Evolutionary conservation across 2,329 filamentous ascomycete species (phyloP), one percentile per base, ranked within the genome.

Genomic region (Cercospora sesami): DNA sequence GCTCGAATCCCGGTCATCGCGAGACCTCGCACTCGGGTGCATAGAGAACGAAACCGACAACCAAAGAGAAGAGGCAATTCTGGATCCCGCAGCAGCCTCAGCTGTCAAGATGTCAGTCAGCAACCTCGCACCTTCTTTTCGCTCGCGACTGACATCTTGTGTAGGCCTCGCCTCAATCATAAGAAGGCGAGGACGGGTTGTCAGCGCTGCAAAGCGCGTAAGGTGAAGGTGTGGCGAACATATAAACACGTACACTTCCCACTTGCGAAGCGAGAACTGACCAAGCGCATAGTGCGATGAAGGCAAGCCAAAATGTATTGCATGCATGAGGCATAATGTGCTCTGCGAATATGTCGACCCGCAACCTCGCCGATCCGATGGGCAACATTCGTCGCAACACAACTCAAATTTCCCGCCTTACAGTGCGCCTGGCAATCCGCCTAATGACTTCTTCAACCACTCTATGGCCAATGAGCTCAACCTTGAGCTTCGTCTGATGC

Each of bases 401-500:
- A 30, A 33, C 21, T 59, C 55, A 36, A 30, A 3, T 28, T 33
- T 33, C 55, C 8, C 30, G 31, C 28, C 18, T n/a, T 23, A 59
- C 31, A 59, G 28, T 28, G 55, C 48, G 21, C 30, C 14, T 48
- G 30, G 48, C 53, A 18, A 28, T 6, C 21, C 33, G 53, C 18
- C 51, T 31, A 12, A 18, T 23, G 61, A 51, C 28, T 39, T 64
- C 18, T 53, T 59, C 30, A 30, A 16, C 14, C 61, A 48, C 23
- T 18, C 23, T 5, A n/a, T 59, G 31, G 31, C 62, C 12, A 36
- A 30, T 33, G 69, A 73, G 60, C 69, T 66, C 2, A 55, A 61
- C 16, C 68, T 75, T 9, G 74, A 75, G 63, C 64, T 74, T 12
- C 68, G 66, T 12, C 69, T 75, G 26, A 75, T 75, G 71, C 73